Base-by-base conservation (phyloP, 306 rosid genomes). In the Casuarina glauca region DNA sequence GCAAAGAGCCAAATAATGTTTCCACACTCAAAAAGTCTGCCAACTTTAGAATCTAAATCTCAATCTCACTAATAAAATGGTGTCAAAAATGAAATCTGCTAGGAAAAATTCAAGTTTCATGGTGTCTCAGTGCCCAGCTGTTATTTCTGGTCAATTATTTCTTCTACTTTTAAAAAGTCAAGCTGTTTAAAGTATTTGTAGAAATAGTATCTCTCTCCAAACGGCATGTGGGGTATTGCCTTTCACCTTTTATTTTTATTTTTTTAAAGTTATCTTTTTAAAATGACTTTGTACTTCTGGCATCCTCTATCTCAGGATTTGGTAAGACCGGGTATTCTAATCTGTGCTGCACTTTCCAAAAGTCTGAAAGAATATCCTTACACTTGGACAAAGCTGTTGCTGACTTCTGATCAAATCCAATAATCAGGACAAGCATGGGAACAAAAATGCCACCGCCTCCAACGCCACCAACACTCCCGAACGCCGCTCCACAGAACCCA, bases 391-490 rank as follows among this genome's bases (percentile, higher is more conserved):
- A 91, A 60, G 99, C 99, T 26, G 99, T 93, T 0, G 99, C 75
- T 4, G 99, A 91, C 81, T 96, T 96, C 5, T 93, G 83, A 88
- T 96, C 99, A 76, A 96, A 96, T 3, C 99, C 99, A 80, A 96
- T 78, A 66, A 93, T 86, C 4, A 96, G 86, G 76, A 84, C 91
- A 61, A 93, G 98, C 99, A 96, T 96, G 12, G 99, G 99, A 71
- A 96, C 99, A 26, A 91, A 96, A 75, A 96, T 93, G 68, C 99
- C 99, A 41, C 99, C 99, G 1, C 99, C 99, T 48, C 99, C 99
- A 45, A 95, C 96, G 17, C 99, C 99, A 11, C 99, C 99, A 1
- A 96, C 98, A 74, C 99, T 96, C 74, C 99, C 99, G 74, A 96
- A 93, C 3, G 99, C 94, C 0, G 97, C 98, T 60, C 99, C 99